Base-by-base conservation (phyloP, 768 basidiomycete genomes). In the Mrakia gelida region DNA sequence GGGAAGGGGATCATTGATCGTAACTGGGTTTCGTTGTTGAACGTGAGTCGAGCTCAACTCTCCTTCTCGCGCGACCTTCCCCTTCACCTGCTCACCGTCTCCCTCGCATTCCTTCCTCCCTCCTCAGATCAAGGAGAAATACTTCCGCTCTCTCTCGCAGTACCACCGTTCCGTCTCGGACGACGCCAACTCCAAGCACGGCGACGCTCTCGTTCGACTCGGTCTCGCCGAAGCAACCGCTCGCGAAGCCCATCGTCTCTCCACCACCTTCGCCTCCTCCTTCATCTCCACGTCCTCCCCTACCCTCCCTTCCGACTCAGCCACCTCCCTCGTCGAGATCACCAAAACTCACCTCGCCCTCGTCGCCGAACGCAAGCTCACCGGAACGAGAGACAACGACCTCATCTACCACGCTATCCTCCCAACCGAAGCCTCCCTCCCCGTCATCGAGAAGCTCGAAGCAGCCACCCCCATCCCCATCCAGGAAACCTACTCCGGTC, bases 1-100 rank as follows among this genome's bases (percentile, higher is more conserved):
- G 94, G 93, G 7, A 97, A 97, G 84, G 94, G 94, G 2, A 92
- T 98, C 75, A 92, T 99, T 83, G 94, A 98, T 82, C 86, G 95
- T 38, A 94, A 94, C 81, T 99, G 96, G 96, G 88, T 95, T 8
- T 91, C 90, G 1, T 85, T 98, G 28, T 85, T 96, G 56, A 92
- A 93, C 87, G 93, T 91, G 81, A 49, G 86, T 10, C 38, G 7
- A 38, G 28, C 54, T 21, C 67, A 26, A 41, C n/a, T n/a, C n/a
- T n/a, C 10, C 30, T 23, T 32, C 0, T 56, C 52, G 9, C 28
- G 23, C 16, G 2, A 7, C 43, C 28, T 52, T 13, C 49, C 2
- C 7, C 49, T 52, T 7, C 49, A 13, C 15, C 2, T 52, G 49
- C 38, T 62, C 1, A 41, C 28, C 74, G 26, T 49, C 26, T 11